phyloP scores from a whole-genome alignment of 306 rosid genomes.

The Cotoneaster glaucophyllus region DNA sequence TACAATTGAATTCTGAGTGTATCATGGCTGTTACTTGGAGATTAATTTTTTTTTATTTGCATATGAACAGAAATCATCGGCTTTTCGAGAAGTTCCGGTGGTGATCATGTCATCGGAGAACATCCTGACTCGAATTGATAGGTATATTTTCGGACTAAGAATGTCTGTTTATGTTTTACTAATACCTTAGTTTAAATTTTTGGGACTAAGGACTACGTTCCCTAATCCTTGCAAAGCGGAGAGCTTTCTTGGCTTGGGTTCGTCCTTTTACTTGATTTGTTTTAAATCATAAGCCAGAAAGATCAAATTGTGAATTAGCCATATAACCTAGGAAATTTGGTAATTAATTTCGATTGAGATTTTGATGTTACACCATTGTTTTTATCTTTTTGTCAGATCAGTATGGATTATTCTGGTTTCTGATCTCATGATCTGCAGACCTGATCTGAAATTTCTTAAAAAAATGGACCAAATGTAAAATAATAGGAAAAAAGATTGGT shows the following conservation, averaged over 20 bases:
- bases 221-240: too few relatives aligned
- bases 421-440: neutral
- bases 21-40: neutral
- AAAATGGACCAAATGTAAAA: neutral
- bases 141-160: conserved; percentile 37
- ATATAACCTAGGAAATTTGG: neutral
- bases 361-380: neutral
- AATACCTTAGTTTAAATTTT: too few relatives aligned
- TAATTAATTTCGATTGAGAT: neutral
- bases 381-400: neutral
- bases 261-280: neutral
- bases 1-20: neutral
- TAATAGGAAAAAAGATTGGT: neutral
- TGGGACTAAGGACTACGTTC: too few relatives aligned
- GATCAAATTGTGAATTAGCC: neutral
- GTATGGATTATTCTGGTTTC: neutral
- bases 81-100: conserved; percentile 82
- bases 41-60: neutral
- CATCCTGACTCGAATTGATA: conserved; percentile 75
- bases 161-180: neutral
- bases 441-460: neutral
- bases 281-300: neutral
- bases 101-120: conserved; percentile 97
- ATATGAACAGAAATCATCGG: conserved; percentile 75
- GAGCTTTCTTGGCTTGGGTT: too few relatives aligned